Percentiles rank a stretch among this genome's conserved stretches.
phyloP scores from a whole-genome alignment of 169 alveolate genomes.

The Plasmodium chabaudi region DNA sequence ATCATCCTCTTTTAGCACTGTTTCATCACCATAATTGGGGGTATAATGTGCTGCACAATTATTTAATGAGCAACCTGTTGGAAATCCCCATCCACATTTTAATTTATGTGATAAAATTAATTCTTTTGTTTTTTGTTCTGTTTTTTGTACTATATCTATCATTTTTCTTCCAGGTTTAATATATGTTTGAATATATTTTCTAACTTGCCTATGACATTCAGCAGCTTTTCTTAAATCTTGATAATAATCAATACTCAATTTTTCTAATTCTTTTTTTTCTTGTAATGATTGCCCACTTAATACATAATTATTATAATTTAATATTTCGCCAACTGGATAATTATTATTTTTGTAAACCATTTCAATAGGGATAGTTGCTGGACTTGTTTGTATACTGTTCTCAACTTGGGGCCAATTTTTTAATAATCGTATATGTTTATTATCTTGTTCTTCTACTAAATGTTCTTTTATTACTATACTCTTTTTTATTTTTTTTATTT shows the following conservation, averaged over 20 bases:
- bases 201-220: slow-evolving; percentile 98
- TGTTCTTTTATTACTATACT: slow-evolving; percentile 46
- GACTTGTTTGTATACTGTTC: slow-evolving; percentile 82
- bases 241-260: slow-evolving; percentile 89
- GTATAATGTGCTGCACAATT: slow-evolving; percentile 99
- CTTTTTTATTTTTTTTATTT: slow-evolving; percentile 44
- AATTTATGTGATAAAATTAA: slow-evolving; percentile 95
- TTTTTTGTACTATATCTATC: slow-evolving; percentile 95
- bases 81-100: slow-evolving; percentile 99
- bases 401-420: slow-evolving; percentile 83
- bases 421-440: slow-evolving; percentile 79
- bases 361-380: slow-evolving; percentile 87
- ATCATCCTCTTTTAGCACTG: slow-evolving; percentile 87
- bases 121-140: slow-evolving; percentile 96
- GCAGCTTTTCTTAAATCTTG: slow-evolving; percentile 97
- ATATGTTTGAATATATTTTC: slow-evolving; percentile 96
- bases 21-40: slow-evolving; percentile 95
- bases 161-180: slow-evolving; percentile 93
- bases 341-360: slow-evolving; percentile 70
- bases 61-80: slow-evolving; percentile 98
- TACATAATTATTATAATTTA: slow-evolving; percentile 31
- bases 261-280: slow-evolving; percentile 94
- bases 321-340: slow-evolving; percentile 81
- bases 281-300: slow-evolving; percentile 80
- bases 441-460: slow-evolving; percentile 80